Evolutionary conservation across 331 rosid genomes (phyloP).

Genomic region (Saraca asoca): DNA sequence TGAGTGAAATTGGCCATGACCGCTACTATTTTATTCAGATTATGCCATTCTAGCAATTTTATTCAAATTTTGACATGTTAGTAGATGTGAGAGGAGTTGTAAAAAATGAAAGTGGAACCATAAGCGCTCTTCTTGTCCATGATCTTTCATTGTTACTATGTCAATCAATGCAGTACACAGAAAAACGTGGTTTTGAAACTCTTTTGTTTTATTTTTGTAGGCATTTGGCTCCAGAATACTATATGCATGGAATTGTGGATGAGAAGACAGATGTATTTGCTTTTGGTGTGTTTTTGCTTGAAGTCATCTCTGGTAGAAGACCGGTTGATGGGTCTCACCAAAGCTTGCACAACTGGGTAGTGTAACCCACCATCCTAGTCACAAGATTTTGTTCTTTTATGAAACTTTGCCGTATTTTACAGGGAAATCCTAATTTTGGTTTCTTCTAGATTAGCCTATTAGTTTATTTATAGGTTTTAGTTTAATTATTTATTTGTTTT

Average conservation of each 20-base stretch:
- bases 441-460: background rate
- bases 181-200: background rate
- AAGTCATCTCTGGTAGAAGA: constrained; percentile 82
- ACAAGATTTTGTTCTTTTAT: background rate
- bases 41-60: no score
- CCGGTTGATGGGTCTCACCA: constrained; percentile 93
- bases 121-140: background rate
- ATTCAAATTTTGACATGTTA: no score
- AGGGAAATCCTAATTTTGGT: background rate
- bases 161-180: background rate
- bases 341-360: constrained; percentile 94
- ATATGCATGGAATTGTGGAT: constrained; percentile 95
- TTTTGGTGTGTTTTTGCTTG: constrained; percentile 85
- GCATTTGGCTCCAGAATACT: constrained; percentile 97
- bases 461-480: no score
- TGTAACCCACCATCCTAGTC: background rate
- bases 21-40: no score
- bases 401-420: background rate
- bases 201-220: constrained; percentile 32
- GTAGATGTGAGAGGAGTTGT: no score
- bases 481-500: background rate
- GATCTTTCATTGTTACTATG: background rate
- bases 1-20: no score
- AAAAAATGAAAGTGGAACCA: no score
- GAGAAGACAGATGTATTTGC: constrained; percentile 99